phyloP scores from a whole-genome alignment of 2,329 filamentous ascomycete genomes.

The Stachybotrys chlorohalonatus region DNA sequence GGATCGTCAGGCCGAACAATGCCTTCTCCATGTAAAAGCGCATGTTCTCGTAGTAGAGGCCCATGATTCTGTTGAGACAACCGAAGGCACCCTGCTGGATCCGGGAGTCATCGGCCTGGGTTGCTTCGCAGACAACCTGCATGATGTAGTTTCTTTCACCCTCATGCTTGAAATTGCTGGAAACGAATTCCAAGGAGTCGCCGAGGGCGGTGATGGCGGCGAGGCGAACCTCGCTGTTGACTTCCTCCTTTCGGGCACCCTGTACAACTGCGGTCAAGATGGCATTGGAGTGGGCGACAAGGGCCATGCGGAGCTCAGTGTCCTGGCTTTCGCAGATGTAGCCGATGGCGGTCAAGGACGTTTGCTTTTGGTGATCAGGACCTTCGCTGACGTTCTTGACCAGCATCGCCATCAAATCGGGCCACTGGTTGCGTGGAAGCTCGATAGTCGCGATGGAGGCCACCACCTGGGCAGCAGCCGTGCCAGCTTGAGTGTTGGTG shows the following conservation, averaged over 20 bases:
- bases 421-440: conserved; percentile 87
- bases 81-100: conserved; percentile 96
- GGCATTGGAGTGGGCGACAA: conserved; percentile 86
- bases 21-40: conserved; percentile 99
- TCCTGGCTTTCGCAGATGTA: conserved; percentile 98
- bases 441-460: conserved; percentile 92
- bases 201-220: conserved; percentile 90
- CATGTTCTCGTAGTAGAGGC: conserved; percentile 98
- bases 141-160: conserved; percentile 99
- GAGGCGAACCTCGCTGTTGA: conserved; percentile 80
- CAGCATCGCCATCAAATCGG: conserved; percentile 77
- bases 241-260: conserved; percentile 92
- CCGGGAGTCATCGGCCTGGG: conserved; percentile 80
- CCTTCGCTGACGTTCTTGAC: conserved; percentile 91
- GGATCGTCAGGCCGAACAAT: conserved; percentile 90
- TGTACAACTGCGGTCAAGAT: conserved; percentile 97
- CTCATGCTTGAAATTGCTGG: conserved; percentile 98
- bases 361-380: conserved; percentile 81
- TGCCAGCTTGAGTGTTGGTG: conserved; percentile 71
- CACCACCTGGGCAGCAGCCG: conserved; percentile 89
- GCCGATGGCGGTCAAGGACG: conserved; percentile 90
- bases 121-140: conserved; percentile 99
- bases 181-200: conserved; percentile 94
- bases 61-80: conserved; percentile 98
- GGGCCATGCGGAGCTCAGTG: conserved; percentile 67